These are phyloP conservation scores for Sordariomycetes sp. DNA, from an alignment of 2,329 filamentous ascomycete genomes.

Conservation along the genomic window DNA sequence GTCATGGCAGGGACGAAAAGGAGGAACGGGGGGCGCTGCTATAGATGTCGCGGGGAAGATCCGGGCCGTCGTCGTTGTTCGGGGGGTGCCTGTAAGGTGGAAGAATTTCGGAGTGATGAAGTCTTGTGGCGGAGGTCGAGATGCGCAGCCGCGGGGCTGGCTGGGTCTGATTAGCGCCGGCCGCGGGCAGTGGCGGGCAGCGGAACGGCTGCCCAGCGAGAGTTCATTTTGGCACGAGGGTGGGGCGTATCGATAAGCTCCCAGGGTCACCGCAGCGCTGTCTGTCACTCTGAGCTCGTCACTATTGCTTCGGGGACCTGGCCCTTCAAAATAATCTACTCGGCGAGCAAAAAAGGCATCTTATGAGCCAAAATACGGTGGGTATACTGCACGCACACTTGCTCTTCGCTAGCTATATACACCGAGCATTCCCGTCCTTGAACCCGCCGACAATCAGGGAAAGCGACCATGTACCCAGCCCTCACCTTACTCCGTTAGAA, in stretches of 20 bases:
- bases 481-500: background rate
- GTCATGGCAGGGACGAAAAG: background rate
- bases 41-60: background rate
- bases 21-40: background rate
- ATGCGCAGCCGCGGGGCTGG: background rate
- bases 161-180: background rate
- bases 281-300: too few species aligned
- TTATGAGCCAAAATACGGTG: background rate
- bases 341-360: background rate
- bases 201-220: background rate
- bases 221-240: too few species aligned
- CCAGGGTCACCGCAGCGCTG: too few species aligned
- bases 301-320: too few species aligned
- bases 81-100: background rate
- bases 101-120: background rate
- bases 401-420: background rate
- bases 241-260: background rate
- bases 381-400: background rate
- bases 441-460: background rate
- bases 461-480: background rate
- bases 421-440: background rate
- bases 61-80: background rate
- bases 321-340: background rate
- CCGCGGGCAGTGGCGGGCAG: background rate
- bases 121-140: background rate